Conservation (phyloP, 495 filamentous ascomycete genomes). For the Parmelia sp. region DNA sequence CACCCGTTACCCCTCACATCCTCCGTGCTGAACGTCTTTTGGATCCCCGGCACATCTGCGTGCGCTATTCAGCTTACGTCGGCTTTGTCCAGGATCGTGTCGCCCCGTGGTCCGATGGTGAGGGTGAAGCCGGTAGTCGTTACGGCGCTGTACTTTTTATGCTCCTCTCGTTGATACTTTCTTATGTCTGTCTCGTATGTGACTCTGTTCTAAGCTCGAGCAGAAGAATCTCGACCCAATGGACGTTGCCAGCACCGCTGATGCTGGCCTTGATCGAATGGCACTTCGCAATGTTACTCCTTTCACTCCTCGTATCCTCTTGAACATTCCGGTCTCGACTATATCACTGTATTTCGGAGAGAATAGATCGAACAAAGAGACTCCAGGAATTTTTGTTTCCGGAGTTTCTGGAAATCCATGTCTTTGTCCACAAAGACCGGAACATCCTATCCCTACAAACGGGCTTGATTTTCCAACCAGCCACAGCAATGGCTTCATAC, state of each 20-base stretch:
- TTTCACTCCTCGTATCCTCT: background rate
- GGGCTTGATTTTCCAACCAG: background rate
- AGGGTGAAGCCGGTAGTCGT: no score
- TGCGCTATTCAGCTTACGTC: no score
- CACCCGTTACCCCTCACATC: no score
- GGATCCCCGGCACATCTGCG: no score
- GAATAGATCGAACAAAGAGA: background rate
- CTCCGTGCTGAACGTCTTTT: no score
- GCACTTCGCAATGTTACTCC: background rate
- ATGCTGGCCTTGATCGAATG: background rate
- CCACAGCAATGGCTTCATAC: background rate
- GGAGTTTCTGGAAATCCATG: background rate
- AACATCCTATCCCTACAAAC: background rate
- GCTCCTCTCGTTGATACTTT: background rate
- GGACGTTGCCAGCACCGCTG: background rate
- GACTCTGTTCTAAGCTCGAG: background rate
- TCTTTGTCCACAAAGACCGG: background rate
- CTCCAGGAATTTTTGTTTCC: background rate
- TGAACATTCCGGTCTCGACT: background rate
- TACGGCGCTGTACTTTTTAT: background rate
- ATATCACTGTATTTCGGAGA: background rate
- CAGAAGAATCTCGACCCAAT: background rate
- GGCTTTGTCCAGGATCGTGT: no score
- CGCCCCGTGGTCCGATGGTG: no score
- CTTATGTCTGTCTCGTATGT: background rate